phyloP scores from a whole-genome alignment of 2,329 filamentous ascomycete genomes.

The Penicillium sp. region DNA sequence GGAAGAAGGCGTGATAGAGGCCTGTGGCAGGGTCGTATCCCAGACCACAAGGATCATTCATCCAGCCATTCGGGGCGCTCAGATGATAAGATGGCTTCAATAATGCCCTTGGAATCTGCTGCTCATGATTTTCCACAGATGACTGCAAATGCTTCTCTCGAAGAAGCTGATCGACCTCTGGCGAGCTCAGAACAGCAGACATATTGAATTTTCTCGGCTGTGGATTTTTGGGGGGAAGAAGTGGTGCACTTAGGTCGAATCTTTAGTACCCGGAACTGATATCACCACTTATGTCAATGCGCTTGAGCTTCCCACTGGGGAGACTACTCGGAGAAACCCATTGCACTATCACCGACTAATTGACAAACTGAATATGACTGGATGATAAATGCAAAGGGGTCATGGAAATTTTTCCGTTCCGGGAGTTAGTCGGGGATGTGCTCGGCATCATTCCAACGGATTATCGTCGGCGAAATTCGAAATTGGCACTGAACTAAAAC shows the following conservation, averaged over 20 bases:
- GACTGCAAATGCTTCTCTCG: not conserved
- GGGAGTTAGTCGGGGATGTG: conserved; percentile 16
- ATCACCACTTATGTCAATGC: not conserved
- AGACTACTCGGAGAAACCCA: conserved; percentile 3
- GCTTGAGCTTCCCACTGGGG: not conserved
- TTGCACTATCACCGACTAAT: not conserved
- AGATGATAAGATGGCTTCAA: conserved; percentile 37
- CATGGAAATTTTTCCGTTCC: conserved; percentile 1
- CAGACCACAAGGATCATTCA: conserved; percentile 47
- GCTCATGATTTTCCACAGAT: conserved; percentile 1
- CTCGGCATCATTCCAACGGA: conserved; percentile 13
- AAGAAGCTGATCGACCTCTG: not conserved
- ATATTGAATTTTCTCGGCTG: not conserved
- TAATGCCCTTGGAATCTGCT: conserved; percentile 14
- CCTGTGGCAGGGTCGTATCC: conserved; percentile 41
- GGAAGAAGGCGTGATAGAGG: conserved; percentile 44
- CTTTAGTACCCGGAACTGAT: not conserved
- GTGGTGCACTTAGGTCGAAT: not conserved
- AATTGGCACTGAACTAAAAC: not conserved
- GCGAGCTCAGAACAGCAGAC: conserved; percentile 8
- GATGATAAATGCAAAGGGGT: not conserved
- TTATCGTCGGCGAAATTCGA: conserved; percentile 22
- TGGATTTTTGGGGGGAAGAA: not conserved
- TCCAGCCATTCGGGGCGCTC: conserved; percentile 39
- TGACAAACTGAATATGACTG: not conserved